Conservation (phyloP, 1,284 basidiomycete species). For the Polyporus tsugae region DNA sequence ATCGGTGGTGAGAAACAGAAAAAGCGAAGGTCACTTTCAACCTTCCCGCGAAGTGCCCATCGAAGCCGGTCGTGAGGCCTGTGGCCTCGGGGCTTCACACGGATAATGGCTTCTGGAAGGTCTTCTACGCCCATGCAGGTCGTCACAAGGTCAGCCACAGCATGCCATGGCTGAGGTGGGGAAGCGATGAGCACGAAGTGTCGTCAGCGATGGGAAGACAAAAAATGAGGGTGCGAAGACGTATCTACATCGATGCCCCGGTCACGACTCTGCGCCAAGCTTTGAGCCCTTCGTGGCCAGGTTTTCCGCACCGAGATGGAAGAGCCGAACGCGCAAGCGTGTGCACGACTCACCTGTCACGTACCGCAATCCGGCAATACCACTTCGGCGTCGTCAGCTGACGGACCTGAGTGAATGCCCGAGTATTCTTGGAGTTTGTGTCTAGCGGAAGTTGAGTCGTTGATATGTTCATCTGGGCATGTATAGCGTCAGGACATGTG, state of each 20-base stretch:
- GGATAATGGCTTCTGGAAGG: not conserved
- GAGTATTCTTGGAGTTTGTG: not conserved
- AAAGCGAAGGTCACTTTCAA: not conserved
- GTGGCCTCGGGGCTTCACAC: slow-evolving; percentile 4
- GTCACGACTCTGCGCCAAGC: not conserved
- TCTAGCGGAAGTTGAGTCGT: not conserved
- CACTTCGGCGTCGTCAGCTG: not conserved
- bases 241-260: not conserved
- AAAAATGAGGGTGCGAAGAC: not conserved
- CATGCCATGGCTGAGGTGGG: not conserved
- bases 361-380: not conserved
- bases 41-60: not conserved
- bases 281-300: not conserved
- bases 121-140: not conserved
- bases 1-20: not conserved
- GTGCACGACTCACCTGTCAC: not conserved
- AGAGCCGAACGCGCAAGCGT: not conserved
- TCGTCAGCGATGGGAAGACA: not conserved
- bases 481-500: not conserved
- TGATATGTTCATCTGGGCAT: not conserved
- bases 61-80: not conserved
- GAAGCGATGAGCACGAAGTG: not conserved
- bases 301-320: not conserved
- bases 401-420: not conserved
- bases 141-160: slow-evolving; percentile 4